These are phyloP conservation scores for Paraphaeosphaeria sporulosa DNA, from an alignment of 2,329 filamentous ascomycete species.

Conservation along the genomic window DNA sequence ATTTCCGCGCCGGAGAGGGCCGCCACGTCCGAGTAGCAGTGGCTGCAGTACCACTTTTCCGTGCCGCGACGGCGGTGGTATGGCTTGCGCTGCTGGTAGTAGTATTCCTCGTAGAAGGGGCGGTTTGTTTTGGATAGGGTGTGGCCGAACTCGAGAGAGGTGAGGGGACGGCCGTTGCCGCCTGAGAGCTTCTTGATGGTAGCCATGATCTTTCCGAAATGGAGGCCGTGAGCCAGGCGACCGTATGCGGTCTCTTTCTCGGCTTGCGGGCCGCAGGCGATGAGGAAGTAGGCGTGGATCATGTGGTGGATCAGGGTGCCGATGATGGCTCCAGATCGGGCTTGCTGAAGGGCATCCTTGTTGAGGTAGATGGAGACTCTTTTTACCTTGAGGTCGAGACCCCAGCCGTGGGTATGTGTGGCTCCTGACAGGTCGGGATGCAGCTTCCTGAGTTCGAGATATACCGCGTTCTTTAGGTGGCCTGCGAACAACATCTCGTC, in stretches of 20 bases:
- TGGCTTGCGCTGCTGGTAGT: conserved; percentile 9
- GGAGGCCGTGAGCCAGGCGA: conserved; percentile 47
- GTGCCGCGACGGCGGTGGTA: conserved; percentile 11
- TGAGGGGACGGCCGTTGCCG: conserved; percentile 35
- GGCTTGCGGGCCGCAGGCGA: conserved; percentile 50
- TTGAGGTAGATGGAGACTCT: conserved; percentile 51
- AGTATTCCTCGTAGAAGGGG: conserved; percentile 24
- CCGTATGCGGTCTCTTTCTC: conserved; percentile 43
- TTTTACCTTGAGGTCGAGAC: conserved; percentile 31
- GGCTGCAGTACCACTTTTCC: conserved; percentile 34
- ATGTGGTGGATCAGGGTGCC: conserved; percentile 54
- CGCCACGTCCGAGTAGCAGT: conserved; percentile 30
- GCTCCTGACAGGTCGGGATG: conserved; percentile 41
- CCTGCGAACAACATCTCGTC: conserved; percentile 47
- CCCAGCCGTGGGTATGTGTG: conserved; percentile 45
- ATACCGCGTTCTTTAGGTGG: conserved; percentile 49
- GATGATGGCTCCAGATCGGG: conserved; percentile 43
- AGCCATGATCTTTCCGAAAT: conserved; percentile 51
- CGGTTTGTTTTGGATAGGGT: conserved; percentile 9
- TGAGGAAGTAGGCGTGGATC: conserved; percentile 55
- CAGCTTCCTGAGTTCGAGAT: conserved; percentile 39
- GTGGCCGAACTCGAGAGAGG: conserved; percentile 45
- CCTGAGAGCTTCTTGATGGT: conserved; percentile 47
- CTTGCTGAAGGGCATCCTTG: conserved; percentile 28
- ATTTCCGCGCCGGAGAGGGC: conserved; percentile 30